phyloP scores from a whole-genome alignment of 116 monocot genomes.

The Papilionanthe hybrid region DNA sequence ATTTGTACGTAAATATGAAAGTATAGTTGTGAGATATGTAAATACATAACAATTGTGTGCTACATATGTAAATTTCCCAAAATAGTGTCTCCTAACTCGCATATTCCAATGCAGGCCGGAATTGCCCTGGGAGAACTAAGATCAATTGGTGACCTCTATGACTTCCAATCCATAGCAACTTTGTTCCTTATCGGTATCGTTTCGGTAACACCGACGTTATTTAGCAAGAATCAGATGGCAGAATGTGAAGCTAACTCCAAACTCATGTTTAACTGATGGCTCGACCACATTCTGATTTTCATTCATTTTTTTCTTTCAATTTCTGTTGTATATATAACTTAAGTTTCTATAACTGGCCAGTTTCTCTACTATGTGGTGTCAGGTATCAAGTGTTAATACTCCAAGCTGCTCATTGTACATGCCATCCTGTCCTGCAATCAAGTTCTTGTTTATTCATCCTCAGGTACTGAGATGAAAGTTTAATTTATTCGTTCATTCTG shows the following conservation, averaged over 20 bases:
- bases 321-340: conserved; percentile 2
- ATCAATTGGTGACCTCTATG: conserved; percentile 84
- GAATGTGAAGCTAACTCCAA: conserved; percentile 4
- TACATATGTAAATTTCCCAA: background rate
- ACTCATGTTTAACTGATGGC: conserved; percentile 21
- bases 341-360: background rate
- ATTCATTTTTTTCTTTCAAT: background rate
- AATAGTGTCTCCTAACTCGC: background rate
- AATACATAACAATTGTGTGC: no score
- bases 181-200: conserved; percentile 85
- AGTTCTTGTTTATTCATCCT: background rate
- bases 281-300: background rate
- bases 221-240: conserved; percentile 45
- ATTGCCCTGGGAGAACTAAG: conserved; percentile 83
- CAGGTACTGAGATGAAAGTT: no score
- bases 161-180: conserved; percentile 75
- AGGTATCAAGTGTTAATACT: background rate
- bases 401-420: background rate
- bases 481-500: no score
- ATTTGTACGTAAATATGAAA: no score
- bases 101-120: conserved; percentile 52
- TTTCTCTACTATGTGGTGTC: background rate
- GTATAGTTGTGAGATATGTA: no score
- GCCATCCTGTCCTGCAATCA: background rate
- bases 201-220: conserved; percentile 76